Conservation (phyloP, 805 yeast genomes). For the Jamesozyma jinghongensis region DNA sequence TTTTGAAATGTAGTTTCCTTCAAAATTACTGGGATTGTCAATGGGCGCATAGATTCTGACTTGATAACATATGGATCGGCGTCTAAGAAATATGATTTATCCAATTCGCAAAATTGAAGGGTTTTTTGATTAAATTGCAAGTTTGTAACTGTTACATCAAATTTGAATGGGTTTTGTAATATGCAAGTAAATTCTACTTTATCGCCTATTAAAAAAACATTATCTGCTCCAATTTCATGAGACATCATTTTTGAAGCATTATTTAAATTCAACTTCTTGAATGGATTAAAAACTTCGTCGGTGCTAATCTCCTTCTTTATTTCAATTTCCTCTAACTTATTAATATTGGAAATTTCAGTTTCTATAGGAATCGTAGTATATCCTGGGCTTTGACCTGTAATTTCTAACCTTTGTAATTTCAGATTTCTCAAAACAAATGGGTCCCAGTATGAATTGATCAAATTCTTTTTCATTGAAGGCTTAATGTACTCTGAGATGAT, state of each 20-base stretch:
- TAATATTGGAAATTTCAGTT: conserved; percentile 4
- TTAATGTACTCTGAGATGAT: conserved; percentile 26
- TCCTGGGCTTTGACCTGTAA: conserved; percentile 10
- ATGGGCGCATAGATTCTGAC: conserved; percentile 31
- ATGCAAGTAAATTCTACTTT: conserved; percentile 45
- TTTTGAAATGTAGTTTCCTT: conserved; percentile 11
- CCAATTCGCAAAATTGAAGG: conserved; percentile 20
- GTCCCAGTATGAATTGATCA: conserved; percentile 57
- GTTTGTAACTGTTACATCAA: conserved; percentile 53
- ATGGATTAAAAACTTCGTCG: conserved; percentile 52
- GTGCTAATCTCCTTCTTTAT: conserved; percentile 25
- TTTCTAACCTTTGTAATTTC: conserved; percentile 27
- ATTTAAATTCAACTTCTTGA: conserved; percentile 19
- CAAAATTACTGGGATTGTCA: conserved; percentile 27
- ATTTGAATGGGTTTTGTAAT: conserved; percentile 73
- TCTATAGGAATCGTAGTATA: conserved; percentile 13
- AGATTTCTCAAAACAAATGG: conserved; percentile 50
- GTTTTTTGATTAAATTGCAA: conserved; percentile 33
- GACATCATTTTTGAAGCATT: neutral
- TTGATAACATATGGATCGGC: conserved; percentile 29
- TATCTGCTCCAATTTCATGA: neutral
- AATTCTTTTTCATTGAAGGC: conserved; percentile 19
- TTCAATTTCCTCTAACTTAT: conserved; percentile 1
- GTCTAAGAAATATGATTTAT: conserved; percentile 8
- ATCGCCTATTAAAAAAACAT: conserved; percentile 46